A percentile compares a stretch with the other conserved stretches of the same genome.
Conservation (phyloP, 352 stramenopile species). For the Peronospora belbahrii region DNA sequence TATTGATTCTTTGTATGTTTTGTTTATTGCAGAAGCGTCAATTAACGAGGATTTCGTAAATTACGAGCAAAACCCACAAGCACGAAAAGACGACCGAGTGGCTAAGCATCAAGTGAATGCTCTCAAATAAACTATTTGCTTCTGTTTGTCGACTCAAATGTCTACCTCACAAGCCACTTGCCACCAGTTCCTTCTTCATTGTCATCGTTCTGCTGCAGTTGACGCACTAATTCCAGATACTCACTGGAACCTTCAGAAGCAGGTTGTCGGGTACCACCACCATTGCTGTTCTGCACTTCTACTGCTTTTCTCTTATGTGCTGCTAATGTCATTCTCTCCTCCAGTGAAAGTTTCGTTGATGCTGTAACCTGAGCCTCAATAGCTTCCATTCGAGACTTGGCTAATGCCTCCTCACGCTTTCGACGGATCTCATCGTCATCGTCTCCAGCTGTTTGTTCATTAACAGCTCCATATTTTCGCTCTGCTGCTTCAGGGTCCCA, state of each 20-base stretch:
- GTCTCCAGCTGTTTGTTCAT: conserved; percentile 1
- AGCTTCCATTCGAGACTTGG: conserved; percentile 21
- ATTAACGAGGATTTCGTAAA: conserved; percentile 21
- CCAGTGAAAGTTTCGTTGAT: conserved; percentile 22
- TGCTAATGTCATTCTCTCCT: conserved; percentile 56
- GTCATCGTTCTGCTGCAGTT: conserved; percentile 53
- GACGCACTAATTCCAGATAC: conserved; percentile 57
- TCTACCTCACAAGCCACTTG: conserved; percentile 69
- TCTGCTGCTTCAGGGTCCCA: conserved; percentile 37
- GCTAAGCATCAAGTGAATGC: conserved; percentile 11
- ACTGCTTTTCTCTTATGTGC: conserved; percentile 45
- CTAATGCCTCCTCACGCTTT: conserved; percentile 37
- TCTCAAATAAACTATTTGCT: conserved; percentile 26
- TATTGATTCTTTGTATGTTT: conserved; percentile 9
- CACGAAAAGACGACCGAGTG: conserved; percentile 1
- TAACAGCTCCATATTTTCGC: conserved; percentile 24
- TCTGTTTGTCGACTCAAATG: neutral
- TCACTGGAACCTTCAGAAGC: conserved; percentile 28
- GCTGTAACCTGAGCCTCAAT: conserved; percentile 4
- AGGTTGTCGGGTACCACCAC: neutral
- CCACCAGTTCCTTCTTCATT: conserved; percentile 35
- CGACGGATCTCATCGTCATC: conserved; percentile 29
- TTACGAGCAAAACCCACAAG: neutral
- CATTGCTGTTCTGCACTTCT: conserved; percentile 27
- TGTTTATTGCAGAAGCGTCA: conserved; percentile 43